A percentile compares a stretch with the other conserved stretches of the same genome.
Conservation (phyloP, 352 stramenopile genomes). For the Pythium guiyangense region DNA sequence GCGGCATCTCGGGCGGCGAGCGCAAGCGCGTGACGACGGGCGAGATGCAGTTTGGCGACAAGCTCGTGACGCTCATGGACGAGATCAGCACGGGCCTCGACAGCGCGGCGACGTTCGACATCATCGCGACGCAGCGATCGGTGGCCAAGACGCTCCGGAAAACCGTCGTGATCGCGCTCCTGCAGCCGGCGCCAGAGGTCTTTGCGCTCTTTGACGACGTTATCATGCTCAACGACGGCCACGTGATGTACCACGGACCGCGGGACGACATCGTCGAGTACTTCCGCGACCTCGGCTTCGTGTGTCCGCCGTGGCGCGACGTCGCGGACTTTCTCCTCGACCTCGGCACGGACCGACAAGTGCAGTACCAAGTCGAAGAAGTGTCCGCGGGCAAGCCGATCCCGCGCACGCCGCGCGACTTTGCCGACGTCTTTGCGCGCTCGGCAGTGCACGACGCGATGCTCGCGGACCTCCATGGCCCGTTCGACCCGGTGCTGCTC, state of each 20-base stretch:
- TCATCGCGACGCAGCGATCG: too few relatives aligned
- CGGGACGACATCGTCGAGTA: neutral
- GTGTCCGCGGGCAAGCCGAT: neutral
- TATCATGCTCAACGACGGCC: constrained; percentile 52
- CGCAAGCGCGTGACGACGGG: constrained; percentile 65
- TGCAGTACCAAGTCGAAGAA: neutral
- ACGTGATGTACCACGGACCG: constrained; percentile 21
- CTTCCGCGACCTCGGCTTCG: neutral
- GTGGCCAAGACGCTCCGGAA: constrained; percentile 30
- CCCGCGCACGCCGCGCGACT: constrained; percentile 5
- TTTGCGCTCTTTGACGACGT: constrained; percentile 89
- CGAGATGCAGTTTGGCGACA: constrained; percentile 76
- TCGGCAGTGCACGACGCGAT: constrained; percentile 68
- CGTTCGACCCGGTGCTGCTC: constrained; percentile 19
- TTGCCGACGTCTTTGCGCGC: constrained; percentile 14
- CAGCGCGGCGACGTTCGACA: constrained; percentile 87
- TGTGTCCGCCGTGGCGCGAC: too few relatives aligned
- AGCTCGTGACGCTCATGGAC: constrained; percentile 79
- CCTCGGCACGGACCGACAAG: too few relatives aligned
- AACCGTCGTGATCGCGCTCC: constrained; percentile 48
- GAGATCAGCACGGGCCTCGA: constrained; percentile 92
- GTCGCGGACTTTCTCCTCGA: too few relatives aligned
- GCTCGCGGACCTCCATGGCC: constrained; percentile 23
- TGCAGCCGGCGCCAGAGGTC: constrained; percentile 86
- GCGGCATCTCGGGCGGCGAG: constrained; percentile 61